phyloP scores from a whole-genome alignment of 2,329 filamentous ascomycete genomes.

The Fusarium sp. region DNA sequence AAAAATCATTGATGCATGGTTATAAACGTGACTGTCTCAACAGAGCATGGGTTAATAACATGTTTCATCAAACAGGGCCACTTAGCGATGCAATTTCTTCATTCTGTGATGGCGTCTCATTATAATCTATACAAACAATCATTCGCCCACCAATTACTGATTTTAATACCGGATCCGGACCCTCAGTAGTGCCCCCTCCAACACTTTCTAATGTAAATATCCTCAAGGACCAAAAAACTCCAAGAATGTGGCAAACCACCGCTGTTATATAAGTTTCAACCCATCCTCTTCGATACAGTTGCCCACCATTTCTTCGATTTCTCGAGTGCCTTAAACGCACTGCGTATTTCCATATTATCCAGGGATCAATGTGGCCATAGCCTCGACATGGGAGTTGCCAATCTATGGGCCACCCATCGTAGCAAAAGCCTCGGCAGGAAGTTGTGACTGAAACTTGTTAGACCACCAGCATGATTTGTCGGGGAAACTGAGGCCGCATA shows the following conservation, averaged over 20 bases:
- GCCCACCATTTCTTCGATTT: not conserved
- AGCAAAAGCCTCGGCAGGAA: conserved; percentile 62
- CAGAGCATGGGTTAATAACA: not conserved
- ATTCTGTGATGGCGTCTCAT: conserved; percentile 31
- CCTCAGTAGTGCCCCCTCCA: not conserved
- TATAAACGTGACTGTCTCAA: not conserved
- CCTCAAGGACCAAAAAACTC: conserved; percentile 37
- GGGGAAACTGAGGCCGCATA: conserved; percentile 50
- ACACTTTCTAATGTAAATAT: conserved; percentile 27
- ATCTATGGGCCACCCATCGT: conserved; percentile 24
- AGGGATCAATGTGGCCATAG: not conserved
- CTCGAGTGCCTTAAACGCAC: not conserved
- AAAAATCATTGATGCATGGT: not conserved
- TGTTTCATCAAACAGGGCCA: not conserved
- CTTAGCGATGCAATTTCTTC: conserved; percentile 1
- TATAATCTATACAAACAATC: conserved; percentile 34
- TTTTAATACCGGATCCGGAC: conserved; percentile 8
- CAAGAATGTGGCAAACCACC: conserved; percentile 34
- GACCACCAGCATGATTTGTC: not conserved
- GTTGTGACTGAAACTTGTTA: conserved; percentile 50
- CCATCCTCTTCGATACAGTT: conserved; percentile 2
- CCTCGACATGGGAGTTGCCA: conserved; percentile 3
- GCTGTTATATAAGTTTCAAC: conserved; percentile 16
- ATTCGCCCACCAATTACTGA: not conserved
- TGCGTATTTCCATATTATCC: not conserved